Conservation (phyloP, 2,329 filamentous ascomycete species). For the Neospermospora avenae region DNA sequence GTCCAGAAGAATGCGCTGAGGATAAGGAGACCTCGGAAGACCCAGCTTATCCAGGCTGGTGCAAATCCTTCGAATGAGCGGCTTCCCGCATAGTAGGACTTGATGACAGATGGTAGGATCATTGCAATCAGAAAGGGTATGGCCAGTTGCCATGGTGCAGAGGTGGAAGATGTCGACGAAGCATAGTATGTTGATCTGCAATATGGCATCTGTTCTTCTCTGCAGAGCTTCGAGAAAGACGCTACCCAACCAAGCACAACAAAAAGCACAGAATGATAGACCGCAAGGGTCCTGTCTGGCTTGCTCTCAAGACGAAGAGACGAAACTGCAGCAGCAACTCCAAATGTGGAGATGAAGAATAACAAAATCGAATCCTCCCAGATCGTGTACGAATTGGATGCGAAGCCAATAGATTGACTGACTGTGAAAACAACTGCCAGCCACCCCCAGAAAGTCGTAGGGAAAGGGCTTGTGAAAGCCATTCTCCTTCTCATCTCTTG, state of each 20-base stretch:
- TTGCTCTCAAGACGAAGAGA: conserved; percentile 69
- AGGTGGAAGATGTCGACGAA: conserved; percentile 86
- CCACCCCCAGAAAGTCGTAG: conserved; percentile 85
- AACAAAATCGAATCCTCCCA: conserved; percentile 96
- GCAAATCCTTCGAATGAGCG: conserved; percentile 86
- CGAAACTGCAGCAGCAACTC: conserved; percentile 67
- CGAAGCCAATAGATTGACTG: conserved; percentile 90
- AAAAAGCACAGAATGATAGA: conserved; percentile 84
- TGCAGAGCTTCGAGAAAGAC: conserved; percentile 86
- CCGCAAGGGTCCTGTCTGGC: conserved; percentile 68
- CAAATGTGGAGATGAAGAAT: conserved; percentile 89
- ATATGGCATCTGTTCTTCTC: conserved; percentile 97
- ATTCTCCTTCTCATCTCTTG: conserved; percentile 25
- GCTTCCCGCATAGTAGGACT: conserved; percentile 76
- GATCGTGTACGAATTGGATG: conserved; percentile 96
- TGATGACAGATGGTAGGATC: conserved; percentile 69
- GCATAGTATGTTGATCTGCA: conserved; percentile 96
- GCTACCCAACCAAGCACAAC: conserved; percentile 73
- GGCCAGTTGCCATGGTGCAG: conserved; percentile 80
- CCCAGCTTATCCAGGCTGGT: conserved; percentile 77
- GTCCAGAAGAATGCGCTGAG: conserved; percentile 82
- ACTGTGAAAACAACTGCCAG: conserved; percentile 75
- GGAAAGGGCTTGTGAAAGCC: conserved; percentile 52
- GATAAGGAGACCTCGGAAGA: conserved; percentile 72
- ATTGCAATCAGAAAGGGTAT: conserved; percentile 75